These are phyloP conservation scores for Hibiscus syriacus DNA, from an alignment of 345 rosid genomes.

Conservation along the genomic window DNA sequence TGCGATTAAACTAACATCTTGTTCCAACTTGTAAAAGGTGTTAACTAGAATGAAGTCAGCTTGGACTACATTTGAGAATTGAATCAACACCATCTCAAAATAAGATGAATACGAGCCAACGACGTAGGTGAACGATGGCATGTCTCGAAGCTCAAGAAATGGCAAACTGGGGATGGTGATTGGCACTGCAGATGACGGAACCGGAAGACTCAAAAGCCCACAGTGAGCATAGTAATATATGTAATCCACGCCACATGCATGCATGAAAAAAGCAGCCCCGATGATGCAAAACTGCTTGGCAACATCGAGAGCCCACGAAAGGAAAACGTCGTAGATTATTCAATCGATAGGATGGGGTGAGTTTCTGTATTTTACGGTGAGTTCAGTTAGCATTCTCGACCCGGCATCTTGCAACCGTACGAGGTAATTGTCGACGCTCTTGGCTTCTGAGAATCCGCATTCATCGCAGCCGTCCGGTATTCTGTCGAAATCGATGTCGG, in stretches of 20 bases:
- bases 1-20: constrained; percentile 21
- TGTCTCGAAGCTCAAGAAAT: constrained; percentile 37
- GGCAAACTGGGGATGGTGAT: constrained; percentile 28
- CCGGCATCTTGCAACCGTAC: constrained; percentile 29
- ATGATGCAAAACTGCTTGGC: constrained; percentile 41
- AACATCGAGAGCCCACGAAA: constrained; percentile 66
- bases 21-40: neutral
- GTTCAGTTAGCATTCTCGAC: constrained; percentile 34
- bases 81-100: constrained; percentile 43
- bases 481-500: constrained; percentile 20
- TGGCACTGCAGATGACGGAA: constrained; percentile 12
- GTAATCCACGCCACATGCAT: constrained; percentile 50
- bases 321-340: constrained; percentile 51
- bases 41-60: constrained; percentile 16
- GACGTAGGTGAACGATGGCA: constrained; percentile 47
- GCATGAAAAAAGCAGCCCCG: constrained; percentile 66
- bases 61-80: constrained; percentile 36
- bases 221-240: constrained; percentile 35
- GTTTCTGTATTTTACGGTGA: constrained; percentile 28
- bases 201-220: constrained; percentile 38
- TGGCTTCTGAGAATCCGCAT: constrained; percentile 21
- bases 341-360: constrained; percentile 35
- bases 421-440: constrained; percentile 27
- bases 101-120: constrained; percentile 41
- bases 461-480: constrained; percentile 40